phyloP scores from a whole-genome alignment of 1,139 yeast species.

The Saccharomyces uvarum region DNA sequence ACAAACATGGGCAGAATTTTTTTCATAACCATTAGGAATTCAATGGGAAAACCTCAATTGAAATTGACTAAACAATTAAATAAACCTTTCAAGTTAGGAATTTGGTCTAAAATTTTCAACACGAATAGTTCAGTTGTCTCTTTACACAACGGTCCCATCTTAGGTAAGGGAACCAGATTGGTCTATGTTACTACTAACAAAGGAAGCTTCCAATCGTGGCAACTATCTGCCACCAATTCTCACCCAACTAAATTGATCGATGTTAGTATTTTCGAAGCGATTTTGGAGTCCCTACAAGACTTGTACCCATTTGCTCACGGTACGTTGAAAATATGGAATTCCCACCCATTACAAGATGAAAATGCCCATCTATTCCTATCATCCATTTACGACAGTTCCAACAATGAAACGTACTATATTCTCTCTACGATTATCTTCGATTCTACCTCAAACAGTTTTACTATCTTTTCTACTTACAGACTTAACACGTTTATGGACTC shows the following conservation, averaged over 20 bases:
- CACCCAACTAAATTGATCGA: conserved; percentile 36
- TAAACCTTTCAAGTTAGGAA: conserved; percentile 31
- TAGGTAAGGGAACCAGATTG: conserved; percentile 47
- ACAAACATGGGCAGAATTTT: conserved; percentile 66
- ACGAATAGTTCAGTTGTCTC: conserved; percentile 47
- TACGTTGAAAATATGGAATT: conserved; percentile 46
- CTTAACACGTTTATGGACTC: conserved; percentile 37
- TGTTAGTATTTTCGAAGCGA: conserved; percentile 31
- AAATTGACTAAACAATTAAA: conserved; percentile 28
- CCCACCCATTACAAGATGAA: conserved; percentile 34
- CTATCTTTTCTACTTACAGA: conserved; percentile 56
- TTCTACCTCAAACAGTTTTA: conserved; percentile 46
- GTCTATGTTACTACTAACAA: conserved; percentile 36
- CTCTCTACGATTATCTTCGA: conserved; percentile 46
- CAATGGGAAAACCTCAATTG: conserved; percentile 54
- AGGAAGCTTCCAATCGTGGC: conserved; percentile 43
- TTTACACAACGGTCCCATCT: conserved; percentile 47
- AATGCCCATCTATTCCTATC: conserved; percentile 47
- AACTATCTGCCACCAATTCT: conserved; percentile 38
- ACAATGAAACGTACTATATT: conserved; percentile 37
- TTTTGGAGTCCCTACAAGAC: conserved; percentile 36
- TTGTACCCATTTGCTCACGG: conserved; percentile 39
- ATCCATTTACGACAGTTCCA: conserved; percentile 25
- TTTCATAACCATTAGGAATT: conserved; percentile 57
- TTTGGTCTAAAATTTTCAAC: conserved; percentile 19